Conservation (phyloP, 1,284 basidiomycete genomes). For the Ustilago sp. region DNA sequence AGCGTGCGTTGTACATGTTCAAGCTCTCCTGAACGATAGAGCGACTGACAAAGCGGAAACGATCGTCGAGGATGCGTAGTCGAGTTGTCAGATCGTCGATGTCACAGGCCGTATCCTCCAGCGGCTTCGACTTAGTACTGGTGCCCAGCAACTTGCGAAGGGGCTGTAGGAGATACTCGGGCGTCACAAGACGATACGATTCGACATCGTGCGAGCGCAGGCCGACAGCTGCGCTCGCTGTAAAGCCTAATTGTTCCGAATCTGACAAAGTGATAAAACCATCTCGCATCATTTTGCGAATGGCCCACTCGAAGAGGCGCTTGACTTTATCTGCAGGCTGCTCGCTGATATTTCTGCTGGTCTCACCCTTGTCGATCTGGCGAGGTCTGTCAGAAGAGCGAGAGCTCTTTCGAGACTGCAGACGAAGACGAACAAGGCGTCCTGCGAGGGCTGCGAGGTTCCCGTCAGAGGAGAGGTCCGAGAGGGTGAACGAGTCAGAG, state of each 20-base stretch:
- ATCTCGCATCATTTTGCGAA: conserved; percentile 52
- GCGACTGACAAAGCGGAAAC: conserved; percentile 33
- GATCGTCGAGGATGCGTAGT: conserved; percentile 40
- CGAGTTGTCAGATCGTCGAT: conserved; percentile 22
- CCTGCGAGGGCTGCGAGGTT: conserved; percentile 24
- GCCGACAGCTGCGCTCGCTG: not conserved
- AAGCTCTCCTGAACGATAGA: conserved; percentile 37
- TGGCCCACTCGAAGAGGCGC: conserved; percentile 42
- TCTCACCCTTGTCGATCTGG: not conserved
- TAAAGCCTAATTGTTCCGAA: not conserved
- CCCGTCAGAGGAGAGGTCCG: conserved; percentile 14
- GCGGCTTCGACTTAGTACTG: not conserved
- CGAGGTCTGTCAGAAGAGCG: conserved; percentile 1
- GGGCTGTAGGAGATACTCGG: conserved; percentile 29
- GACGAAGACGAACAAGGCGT: conserved; percentile 30
- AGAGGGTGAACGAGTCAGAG: conserved; percentile 8
- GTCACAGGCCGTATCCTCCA: not conserved
- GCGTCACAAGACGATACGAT: conserved; percentile 29
- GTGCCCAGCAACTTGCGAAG: conserved; percentile 21
- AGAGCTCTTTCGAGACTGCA: conserved; percentile 23
- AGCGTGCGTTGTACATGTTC: conserved; percentile 19
- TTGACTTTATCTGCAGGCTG: conserved; percentile 25
- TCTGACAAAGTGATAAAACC: conserved; percentile 44
- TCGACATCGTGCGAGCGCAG: conserved; percentile 1
- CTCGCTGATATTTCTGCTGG: conserved; percentile 13